Base-by-base conservation (phyloP, 163 green algal genomes). In the Chlorella variabilis region DNA sequence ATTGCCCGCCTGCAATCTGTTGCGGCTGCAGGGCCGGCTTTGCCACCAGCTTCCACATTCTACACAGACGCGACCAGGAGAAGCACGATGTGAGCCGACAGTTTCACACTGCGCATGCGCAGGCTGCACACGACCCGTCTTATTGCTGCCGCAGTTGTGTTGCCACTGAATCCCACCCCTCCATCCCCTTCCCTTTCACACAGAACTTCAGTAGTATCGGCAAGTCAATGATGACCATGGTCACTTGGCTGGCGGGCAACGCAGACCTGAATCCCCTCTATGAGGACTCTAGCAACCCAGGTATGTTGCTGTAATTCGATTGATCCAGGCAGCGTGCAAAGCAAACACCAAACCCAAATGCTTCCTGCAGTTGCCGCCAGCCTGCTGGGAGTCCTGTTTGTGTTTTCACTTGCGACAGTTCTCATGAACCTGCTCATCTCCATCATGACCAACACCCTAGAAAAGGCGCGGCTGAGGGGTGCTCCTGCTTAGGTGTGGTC, bases 331-430 rank as follows among this genome's bases (percentile, higher is more conserved):
- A 31, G 58, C 58, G n/a, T n/a, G n/a, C n/a, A n/a, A n/a, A n/a
- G n/a, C n/a, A n/a, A n/a, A n/a, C n/a, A n/a, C n/a, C n/a, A n/a
- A n/a, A n/a, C n/a, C n/a, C n/a, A n/a, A n/a, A n/a, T n/a, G n/a
- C n/a, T n/a, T n/a, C 4, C 25, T 65, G 71, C 73, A 80, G 73
- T 80, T 29, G 73, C 73, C 3, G 73, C 56, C 18, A 59, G 36
- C 48, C 5, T 80, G 36, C 73, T 80, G 54, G 59, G 62, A 75
- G 83, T 93, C n/a, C 41, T 87, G n/a, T n/a, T 2, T 97, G 91
- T 61, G 80, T 93, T n/a, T 93, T 96, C 41, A 84, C 91, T 48
- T 88, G 87, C 81, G 42, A 88, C 94, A 34, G 82, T 96, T 59
- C 83, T 97, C 36, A 83, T 95, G 31, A 96, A 96, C 74, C 85